Evolutionary conservation across 164 flowering plant species (phyloP).

Genomic region (Warburgia ugandensis): DNA sequence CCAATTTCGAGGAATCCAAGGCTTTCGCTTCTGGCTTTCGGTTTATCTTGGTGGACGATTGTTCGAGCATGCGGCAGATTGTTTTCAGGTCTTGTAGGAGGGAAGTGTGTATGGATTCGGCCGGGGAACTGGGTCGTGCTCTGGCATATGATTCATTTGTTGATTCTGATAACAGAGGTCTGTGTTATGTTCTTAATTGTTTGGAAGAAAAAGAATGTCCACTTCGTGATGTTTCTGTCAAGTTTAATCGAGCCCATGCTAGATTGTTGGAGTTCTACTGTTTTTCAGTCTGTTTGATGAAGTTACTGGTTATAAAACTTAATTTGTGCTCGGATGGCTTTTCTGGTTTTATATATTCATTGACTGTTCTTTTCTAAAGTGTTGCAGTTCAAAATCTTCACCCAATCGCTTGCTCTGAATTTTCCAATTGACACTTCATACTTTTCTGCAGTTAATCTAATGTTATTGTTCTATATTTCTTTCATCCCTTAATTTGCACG

Average conservation of each 20-base stretch:
- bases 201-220: conserved; percentile 12
- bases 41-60: conserved; percentile 20
- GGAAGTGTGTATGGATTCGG: conserved; percentile 53
- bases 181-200: conserved; percentile 28
- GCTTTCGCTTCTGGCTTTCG: conserved; percentile 9
- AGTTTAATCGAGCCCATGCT: neutral
- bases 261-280: too few relatives aligned
- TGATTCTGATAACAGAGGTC: conserved; percentile 48
- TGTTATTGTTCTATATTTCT: too few relatives aligned
- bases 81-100: conserved; percentile 68
- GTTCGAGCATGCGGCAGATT: conserved; percentile 25
- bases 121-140: conserved; percentile 25
- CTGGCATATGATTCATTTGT: conserved; percentile 23
- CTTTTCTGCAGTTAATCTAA: too few relatives aligned
- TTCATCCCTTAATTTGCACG: too few relatives aligned
- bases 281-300: too few relatives aligned
- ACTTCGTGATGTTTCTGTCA: neutral
- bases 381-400: too few relatives aligned
- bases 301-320: too few relatives aligned
- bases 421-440: too few relatives aligned
- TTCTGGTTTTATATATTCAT: too few relatives aligned
- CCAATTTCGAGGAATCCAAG: conserved; percentile 43
- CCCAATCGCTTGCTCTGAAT: too few relatives aligned
- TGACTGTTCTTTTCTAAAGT: too few relatives aligned
- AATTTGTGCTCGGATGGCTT: too few relatives aligned